These are phyloP conservation scores for Dioscorea dumetorum DNA, from an alignment of 106 monocot genomes.

Conservation along the genomic window DNA sequence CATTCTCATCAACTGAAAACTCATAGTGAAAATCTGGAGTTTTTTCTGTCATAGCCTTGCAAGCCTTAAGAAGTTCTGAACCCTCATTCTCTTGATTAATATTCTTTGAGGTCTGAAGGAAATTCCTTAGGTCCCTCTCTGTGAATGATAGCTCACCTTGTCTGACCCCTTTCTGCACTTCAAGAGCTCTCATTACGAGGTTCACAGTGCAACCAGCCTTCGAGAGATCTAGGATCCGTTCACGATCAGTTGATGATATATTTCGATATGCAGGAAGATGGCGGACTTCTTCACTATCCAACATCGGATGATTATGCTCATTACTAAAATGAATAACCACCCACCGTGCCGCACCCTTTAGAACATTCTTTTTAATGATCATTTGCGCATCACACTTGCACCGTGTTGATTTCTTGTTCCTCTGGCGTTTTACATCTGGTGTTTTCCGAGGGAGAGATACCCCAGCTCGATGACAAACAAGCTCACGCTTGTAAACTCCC, in stretches of 20 bases:
- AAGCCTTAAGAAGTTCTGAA: slow-evolving; percentile 55
- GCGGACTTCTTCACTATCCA: slow-evolving; percentile 68
- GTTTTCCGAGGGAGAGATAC: slow-evolving; percentile 63
- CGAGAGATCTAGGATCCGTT: slow-evolving; percentile 42
- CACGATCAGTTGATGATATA: slow-evolving; percentile 65
- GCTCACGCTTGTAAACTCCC: slow-evolving; percentile 73
- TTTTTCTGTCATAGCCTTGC: slow-evolving; percentile 61
- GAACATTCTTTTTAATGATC: slow-evolving; percentile 76
- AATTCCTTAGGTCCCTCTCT: slow-evolving; percentile 76
- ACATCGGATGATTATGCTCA: slow-evolving; percentile 62
- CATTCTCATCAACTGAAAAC: slow-evolving; percentile 42
- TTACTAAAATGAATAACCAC: slow-evolving; percentile 71
- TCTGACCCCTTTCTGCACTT: slow-evolving; percentile 49
- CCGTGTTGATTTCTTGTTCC: slow-evolving; percentile 75
- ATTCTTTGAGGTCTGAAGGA: slow-evolving; percentile 66
- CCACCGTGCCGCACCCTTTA: slow-evolving; percentile 52
- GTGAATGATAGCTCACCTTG: slow-evolving; percentile 57
- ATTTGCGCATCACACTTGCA: slow-evolving; percentile 77
- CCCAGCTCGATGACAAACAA: slow-evolving; percentile 78
- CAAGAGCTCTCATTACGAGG: slow-evolving; percentile 64
- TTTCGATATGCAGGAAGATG: slow-evolving; percentile 74
- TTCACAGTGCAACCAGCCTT: slow-evolving; percentile 59
- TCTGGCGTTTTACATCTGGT: slow-evolving; percentile 55
- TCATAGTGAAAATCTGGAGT: slow-evolving; percentile 49
- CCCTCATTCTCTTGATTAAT: slow-evolving; percentile 73